These are phyloP conservation scores for Didymella segeticola DNA, from an alignment of 2,329 filamentous ascomycete genomes.

Conservation along the genomic window DNA sequence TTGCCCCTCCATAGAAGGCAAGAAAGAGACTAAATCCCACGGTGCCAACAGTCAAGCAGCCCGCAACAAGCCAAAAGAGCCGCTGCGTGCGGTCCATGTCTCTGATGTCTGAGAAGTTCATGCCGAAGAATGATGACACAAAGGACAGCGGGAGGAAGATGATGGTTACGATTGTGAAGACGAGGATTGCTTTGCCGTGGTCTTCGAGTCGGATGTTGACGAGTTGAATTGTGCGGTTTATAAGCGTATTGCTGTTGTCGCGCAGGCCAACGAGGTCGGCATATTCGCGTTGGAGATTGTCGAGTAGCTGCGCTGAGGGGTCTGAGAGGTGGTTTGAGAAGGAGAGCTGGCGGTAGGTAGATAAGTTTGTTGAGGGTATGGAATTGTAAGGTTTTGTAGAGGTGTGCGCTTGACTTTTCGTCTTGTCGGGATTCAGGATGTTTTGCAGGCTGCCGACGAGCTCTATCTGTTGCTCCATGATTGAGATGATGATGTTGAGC, in stretches of 20 bases:
- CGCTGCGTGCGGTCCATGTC: constrained; percentile 49
- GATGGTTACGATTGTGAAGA: constrained; percentile 55
- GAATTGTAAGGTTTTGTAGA: constrained; percentile 24
- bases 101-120: constrained; percentile 53
- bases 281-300: constrained; percentile 52
- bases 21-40: constrained; percentile 49
- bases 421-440: constrained; percentile 6
- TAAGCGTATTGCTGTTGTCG: constrained; percentile 52
- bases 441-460: constrained; percentile 43
- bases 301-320: constrained; percentile 48
- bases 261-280: constrained; percentile 50
- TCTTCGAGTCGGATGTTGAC: constrained; percentile 56
- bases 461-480: constrained; percentile 52
- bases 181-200: constrained; percentile 53
- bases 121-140: constrained; percentile 53
- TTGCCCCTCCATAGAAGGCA: constrained; percentile 50
- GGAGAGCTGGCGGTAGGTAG: constrained; percentile 49
- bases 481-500: constrained; percentile 54
- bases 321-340: constrained; percentile 45
- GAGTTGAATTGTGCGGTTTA: constrained; percentile 53
- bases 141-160: constrained; percentile 55
- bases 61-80: constrained; percentile 51
- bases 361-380: constrained; percentile 31
- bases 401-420: constrained; percentile 11
- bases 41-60: constrained; percentile 48